phyloP scores from a whole-genome alignment of 148 eudicot genomes.

The Tetragonia tetragonoides region DNA sequence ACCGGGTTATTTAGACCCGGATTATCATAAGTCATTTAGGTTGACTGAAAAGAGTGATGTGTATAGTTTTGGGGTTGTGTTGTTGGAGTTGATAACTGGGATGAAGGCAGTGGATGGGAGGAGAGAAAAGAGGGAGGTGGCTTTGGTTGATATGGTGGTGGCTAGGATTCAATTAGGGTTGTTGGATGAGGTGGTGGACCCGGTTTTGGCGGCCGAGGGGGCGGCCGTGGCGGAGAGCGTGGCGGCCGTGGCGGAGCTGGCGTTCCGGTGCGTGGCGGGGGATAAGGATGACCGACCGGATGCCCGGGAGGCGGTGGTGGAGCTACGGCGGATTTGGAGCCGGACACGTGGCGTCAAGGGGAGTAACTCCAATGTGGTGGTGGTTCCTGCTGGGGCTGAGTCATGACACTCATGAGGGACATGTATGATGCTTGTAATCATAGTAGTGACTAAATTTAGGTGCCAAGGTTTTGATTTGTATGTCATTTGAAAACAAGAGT shows the following conservation, averaged over 20 bases:
- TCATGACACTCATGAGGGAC: background rate
- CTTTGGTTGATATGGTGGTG: slow-evolving; percentile 64
- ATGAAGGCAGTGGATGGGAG: slow-evolving; percentile 62
- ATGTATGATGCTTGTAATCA: background rate
- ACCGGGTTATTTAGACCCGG: slow-evolving; percentile 90
- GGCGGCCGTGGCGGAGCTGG: slow-evolving; percentile 77
- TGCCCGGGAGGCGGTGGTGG: slow-evolving; percentile 71
- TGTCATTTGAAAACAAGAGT: background rate
- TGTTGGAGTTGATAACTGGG: slow-evolving; percentile 78
- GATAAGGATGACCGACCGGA: slow-evolving; percentile 95
- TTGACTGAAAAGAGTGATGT: slow-evolving; percentile 91
- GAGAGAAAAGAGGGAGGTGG: slow-evolving; percentile 36
- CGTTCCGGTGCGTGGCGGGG: slow-evolving; percentile 77
- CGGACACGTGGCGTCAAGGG: slow-evolving; percentile 41
- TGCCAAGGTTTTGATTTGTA: background rate
- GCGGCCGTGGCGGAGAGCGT: slow-evolving; percentile 54
- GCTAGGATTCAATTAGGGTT: slow-evolving; percentile 32
- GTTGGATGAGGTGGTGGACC: slow-evolving; percentile 29
- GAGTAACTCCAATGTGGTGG: slow-evolving; percentile 46
- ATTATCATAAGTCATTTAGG: slow-evolving; percentile 67
- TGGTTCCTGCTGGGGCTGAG: slow-evolving; percentile 42
- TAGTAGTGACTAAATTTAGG: background rate
- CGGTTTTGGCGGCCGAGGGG: slow-evolving; percentile 33
- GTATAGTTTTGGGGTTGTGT: slow-evolving; percentile 83
- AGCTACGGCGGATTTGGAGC: slow-evolving; percentile 62